These are phyloP conservation scores for Scytalidium lignicola DNA, from an alignment of 2,329 filamentous ascomycete species.

Conservation along the genomic window DNA sequence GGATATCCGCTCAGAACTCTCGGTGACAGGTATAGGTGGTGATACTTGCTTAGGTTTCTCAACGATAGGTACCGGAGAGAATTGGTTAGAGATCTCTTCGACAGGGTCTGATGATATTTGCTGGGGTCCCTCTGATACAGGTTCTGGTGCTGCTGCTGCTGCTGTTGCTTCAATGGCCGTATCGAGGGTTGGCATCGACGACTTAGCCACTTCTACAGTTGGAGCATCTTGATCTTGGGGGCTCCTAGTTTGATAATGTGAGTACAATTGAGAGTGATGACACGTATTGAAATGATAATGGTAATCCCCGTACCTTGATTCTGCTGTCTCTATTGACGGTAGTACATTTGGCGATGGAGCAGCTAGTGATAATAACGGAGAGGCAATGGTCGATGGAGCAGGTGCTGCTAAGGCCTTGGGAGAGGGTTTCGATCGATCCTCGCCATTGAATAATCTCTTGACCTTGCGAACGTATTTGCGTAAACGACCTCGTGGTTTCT, in stretches of 20 bases:
- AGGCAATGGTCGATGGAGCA: background rate
- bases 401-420: background rate
- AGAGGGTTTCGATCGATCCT: background rate
- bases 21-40: background rate
- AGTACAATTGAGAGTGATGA: background rate
- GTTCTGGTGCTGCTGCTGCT: background rate
- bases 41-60: background rate
- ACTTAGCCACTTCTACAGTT: background rate
- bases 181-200: background rate
- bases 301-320: background rate
- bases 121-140: background rate
- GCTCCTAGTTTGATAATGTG: background rate
- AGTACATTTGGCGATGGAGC: background rate
- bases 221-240: background rate
- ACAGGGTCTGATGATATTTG: background rate
- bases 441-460: constrained; percentile 1
- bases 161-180: background rate
- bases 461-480: constrained; percentile 4
- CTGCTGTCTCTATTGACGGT: background rate
- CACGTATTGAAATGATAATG: background rate
- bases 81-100: background rate
- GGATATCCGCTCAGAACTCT: background rate
- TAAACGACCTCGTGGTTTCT: constrained; percentile 2
- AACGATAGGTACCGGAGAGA: background rate
- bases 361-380: too few relatives aligned